Evolutionary conservation across 1,139 yeast species (phyloP).

Genomic region (Yamadazyma triangularis): DNA sequence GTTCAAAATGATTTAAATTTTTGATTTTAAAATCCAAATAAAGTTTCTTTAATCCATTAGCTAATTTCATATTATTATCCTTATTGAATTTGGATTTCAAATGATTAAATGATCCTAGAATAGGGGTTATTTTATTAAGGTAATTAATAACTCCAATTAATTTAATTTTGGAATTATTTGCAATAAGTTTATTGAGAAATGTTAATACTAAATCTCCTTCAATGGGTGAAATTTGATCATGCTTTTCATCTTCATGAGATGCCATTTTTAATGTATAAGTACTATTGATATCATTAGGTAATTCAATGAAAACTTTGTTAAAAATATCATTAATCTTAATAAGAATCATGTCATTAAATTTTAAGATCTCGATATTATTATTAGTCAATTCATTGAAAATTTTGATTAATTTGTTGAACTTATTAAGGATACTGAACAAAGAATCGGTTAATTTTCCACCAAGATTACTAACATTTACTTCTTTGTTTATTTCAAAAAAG

Average conservation of each 20-base stretch:
- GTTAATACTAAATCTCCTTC: slow-evolving; percentile 14
- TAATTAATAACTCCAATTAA: slow-evolving; percentile 31
- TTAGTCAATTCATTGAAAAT: slow-evolving; percentile 30
- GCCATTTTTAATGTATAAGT: background rate
- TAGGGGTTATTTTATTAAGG: slow-evolving; percentile 27
- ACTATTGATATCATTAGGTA: slow-evolving; percentile 15
- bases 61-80: slow-evolving; percentile 13
- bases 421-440: slow-evolving; percentile 27
- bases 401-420: slow-evolving; percentile 29
- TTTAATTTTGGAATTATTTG: slow-evolving; percentile 12
- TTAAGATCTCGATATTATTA: slow-evolving; percentile 24
- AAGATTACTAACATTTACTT: slow-evolving; percentile 22
- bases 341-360: slow-evolving; percentile 25
- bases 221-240: background rate
- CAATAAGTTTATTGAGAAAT: slow-evolving; percentile 23
- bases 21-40: slow-evolving; percentile 30
- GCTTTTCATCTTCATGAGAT: background rate
- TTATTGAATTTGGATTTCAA: slow-evolving; percentile 12
- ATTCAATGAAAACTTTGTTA: slow-evolving; percentile 19
- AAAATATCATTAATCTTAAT: slow-evolving; percentile 26
- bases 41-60: slow-evolving; percentile 30
- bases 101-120: slow-evolving; percentile 20
- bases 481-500: slow-evolving; percentile 26
- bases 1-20: slow-evolving; percentile 30
- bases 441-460: slow-evolving; percentile 6